phyloP scores from a whole-genome alignment of 805 yeast species.

The Zygosaccharomyces bisporus region DNA sequence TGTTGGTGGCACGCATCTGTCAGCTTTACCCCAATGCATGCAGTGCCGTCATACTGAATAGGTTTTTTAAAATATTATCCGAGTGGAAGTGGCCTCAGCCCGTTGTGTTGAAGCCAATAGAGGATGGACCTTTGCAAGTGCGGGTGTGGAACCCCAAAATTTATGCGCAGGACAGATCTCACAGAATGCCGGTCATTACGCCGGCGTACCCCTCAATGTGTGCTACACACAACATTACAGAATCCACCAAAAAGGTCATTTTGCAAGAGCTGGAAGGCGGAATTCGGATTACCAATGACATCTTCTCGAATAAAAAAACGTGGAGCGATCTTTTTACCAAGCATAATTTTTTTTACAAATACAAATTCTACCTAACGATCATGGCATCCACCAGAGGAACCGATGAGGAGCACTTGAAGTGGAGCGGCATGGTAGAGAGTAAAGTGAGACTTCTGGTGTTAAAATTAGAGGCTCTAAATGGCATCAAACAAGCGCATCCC shows the following conservation, averaged over 20 bases:
- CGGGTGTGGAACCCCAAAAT: conserved; percentile 95
- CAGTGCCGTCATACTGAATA: conserved; percentile 83
- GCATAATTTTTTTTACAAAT: conserved; percentile 77
- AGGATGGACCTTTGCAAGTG: conserved; percentile 95
- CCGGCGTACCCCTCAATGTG: conserved; percentile 95
- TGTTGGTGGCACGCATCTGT: conserved; percentile 97
- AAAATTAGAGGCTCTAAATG: conserved; percentile 73
- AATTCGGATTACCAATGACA: conserved; percentile 61
- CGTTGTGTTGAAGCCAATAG: conserved; percentile 84
- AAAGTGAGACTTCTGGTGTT: conserved; percentile 76
- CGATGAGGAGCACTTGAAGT: conserved; percentile 79
- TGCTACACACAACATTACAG: conserved; percentile 93
- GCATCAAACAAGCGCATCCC: conserved; percentile 84
- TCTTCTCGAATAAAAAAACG: conserved; percentile 53
- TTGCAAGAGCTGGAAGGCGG: conserved; percentile 79
- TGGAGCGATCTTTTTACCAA: conserved; percentile 78
- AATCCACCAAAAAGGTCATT: conserved; percentile 81
- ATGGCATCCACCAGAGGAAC: conserved; percentile 71
- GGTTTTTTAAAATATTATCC: conserved; percentile 79
- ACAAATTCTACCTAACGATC: conserved; percentile 82
- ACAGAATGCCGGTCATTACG: conserved; percentile 95
- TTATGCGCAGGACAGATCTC: conserved; percentile 84
- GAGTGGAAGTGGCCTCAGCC: conserved; percentile 99
- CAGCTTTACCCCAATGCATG: conserved; percentile 96
- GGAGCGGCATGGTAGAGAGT: conserved; percentile 93